Percentiles rank a stretch among this genome's conserved stretches.
Conservation (phyloP, 768 basidiomycete genomes). For the Thelephora aurantiotincta region DNA sequence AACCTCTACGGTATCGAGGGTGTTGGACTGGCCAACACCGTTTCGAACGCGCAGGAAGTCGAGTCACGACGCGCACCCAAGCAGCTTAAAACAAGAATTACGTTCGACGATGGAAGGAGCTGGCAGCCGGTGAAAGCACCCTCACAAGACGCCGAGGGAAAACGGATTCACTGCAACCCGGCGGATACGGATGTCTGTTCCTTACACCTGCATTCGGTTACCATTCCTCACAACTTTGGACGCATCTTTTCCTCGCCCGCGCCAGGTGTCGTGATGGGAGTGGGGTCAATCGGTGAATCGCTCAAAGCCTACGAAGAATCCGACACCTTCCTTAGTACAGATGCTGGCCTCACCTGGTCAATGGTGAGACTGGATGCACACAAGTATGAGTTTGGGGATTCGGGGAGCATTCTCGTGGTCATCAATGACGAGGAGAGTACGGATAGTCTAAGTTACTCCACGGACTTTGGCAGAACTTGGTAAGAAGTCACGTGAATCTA, state of each 20-base stretch:
- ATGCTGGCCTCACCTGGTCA: constrained; percentile 78
- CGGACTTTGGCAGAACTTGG: constrained; percentile 78
- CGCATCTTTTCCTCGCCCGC: constrained; percentile 91
- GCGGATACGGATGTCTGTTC: constrained; percentile 50
- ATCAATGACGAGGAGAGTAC: constrained; percentile 77
- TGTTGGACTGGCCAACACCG: constrained; percentile 81
- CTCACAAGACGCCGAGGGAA: constrained; percentile 39
- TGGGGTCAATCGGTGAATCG: constrained; percentile 68
- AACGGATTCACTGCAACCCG: constrained; percentile 47
- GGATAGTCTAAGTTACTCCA: constrained; percentile 59
- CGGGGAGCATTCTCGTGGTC: constrained; percentile 64
- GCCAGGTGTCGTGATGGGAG: constrained; percentile 93
- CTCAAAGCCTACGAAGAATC: constrained; percentile 69
- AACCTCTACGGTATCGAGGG: constrained; percentile 77
- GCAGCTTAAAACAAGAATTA: constrained; percentile 64
- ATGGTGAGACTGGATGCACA: constrained; percentile 67
- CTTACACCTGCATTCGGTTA: constrained; percentile 88
- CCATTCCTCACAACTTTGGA: constrained; percentile 84
- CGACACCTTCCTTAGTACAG: constrained; percentile 86
- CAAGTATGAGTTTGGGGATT: constrained; percentile 95
- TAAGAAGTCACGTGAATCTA: constrained; percentile 20
- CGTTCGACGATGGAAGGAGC: constrained; percentile 84
- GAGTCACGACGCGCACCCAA: constrained; percentile 59
- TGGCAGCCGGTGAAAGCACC: constrained; percentile 62
- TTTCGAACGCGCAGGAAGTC: constrained; percentile 73